Evolutionary conservation across 768 basidiomycete species (phyloP), one percentile per base, ranked within the genome.

Genomic region (Pholiota molesta): DNA sequence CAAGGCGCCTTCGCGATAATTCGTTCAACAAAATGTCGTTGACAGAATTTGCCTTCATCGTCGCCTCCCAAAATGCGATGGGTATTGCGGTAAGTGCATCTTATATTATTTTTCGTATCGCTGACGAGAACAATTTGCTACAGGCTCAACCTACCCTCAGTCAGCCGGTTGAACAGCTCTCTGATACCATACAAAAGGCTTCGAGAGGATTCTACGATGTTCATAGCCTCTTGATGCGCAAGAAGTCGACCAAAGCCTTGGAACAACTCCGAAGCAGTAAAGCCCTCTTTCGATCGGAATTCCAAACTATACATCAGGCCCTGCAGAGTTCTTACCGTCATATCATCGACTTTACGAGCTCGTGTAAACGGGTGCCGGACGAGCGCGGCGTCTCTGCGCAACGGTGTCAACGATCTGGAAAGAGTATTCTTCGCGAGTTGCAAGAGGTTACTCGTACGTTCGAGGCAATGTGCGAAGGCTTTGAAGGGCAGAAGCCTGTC

Each of bases 251-350:
- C 10, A 67, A 57, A 26, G 62, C 54, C 11, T 47, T 70, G 19
- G 64, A 62, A 14, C 54, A 61, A 39, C 61, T 70, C 59, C 61
- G 51, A 29, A 58, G 62, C 29, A 52, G 60, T 17, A 70, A 70
- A 45, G 55, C 58, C 42, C 33, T 63, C 13, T 65, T 70, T 21
- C 62, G 57, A 33, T 59, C 62, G 7, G 67, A 70, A 39, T 66
- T 64, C 59, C 65, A 68, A 52, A 62, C 44, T n/a, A 57, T 71
- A 11, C 68, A 65, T 39, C 62, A 64, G 31, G 47, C 64, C 13
- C 39, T 71, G 14, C 66, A 68, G 49, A 62, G 59, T 49, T 65
- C 52, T n/a, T 69, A 67, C 52, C 63, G 65, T 3, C 70, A 71
- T 47, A 62, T 65, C 0, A 59, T 64, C 19, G 68, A 69, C 58